phyloP scores from a whole-genome alignment of 352 stramenopile species.

The Plasmopara viticola region DNA sequence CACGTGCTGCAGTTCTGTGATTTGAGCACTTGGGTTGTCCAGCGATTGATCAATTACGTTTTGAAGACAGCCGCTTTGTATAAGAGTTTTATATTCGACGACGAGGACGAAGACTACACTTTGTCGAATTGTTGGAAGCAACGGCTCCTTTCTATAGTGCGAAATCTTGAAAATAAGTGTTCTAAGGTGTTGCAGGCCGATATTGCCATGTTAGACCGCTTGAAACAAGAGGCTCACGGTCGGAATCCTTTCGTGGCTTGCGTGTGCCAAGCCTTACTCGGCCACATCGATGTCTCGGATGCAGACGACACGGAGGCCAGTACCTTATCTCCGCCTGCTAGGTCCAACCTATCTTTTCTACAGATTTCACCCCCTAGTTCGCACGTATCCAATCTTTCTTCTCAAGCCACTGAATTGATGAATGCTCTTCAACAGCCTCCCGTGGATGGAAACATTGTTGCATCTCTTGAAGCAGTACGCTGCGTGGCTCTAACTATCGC shows the following conservation, averaged over 20 bases:
- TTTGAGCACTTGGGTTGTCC: slow-evolving; percentile 29
- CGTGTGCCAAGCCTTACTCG: slow-evolving; percentile 14
- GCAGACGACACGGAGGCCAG: background rate
- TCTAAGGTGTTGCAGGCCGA: slow-evolving; percentile 24
- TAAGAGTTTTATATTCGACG: background rate
- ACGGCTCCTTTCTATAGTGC: slow-evolving; percentile 12
- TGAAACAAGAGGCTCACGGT: slow-evolving; percentile 13
- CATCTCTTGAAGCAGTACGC: no score
- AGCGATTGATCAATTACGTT: slow-evolving; percentile 28
- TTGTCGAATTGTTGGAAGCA: slow-evolving; percentile 10
- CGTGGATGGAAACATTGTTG: no score
- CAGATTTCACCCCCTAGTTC: no score
- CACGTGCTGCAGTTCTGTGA: slow-evolving; percentile 27
- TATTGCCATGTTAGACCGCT: slow-evolving; percentile 19
- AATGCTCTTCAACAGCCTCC: no score
- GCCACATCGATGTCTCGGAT: slow-evolving; percentile 1
- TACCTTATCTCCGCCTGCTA: no score
- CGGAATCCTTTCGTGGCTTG: slow-evolving; percentile 7
- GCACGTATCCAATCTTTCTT: no score
- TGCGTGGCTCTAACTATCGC: no score
- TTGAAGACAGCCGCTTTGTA: slow-evolving; percentile 15
- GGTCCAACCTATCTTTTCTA: no score
- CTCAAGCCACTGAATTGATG: no score
- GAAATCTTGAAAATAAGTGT: slow-evolving; percentile 31
- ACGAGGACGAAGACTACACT: background rate